phyloP scores from a whole-genome alignment of 2,329 filamentous ascomycete species.

The Fusarium lateritium region DNA sequence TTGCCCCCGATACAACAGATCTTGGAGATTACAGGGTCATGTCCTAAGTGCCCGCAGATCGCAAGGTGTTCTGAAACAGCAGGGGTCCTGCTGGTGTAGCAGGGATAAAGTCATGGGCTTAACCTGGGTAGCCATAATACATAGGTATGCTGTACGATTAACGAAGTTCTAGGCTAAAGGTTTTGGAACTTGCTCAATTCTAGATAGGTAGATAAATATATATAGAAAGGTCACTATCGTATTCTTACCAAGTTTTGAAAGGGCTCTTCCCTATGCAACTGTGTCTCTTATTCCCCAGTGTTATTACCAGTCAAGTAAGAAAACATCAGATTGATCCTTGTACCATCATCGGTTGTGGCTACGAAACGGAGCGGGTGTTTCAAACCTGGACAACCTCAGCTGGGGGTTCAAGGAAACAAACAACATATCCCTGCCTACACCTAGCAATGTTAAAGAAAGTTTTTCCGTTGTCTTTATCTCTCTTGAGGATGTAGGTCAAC shows the following conservation, averaged over 20 bases:
- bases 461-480: background rate
- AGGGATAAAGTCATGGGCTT: constrained; percentile 19
- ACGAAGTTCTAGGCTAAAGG: background rate
- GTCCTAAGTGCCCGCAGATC: constrained; percentile 43
- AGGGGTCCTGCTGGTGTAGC: constrained; percentile 28
- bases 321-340: constrained; percentile 28
- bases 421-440: constrained; percentile 3
- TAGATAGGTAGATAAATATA: background rate
- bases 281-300: background rate
- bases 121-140: constrained; percentile 20
- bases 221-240: background rate
- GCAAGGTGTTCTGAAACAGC: constrained; percentile 30
- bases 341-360: constrained; percentile 13
- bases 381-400: constrained; percentile 32
- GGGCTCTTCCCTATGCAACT: no score
- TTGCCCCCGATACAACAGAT: constrained; percentile 30
- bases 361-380: constrained; percentile 43
- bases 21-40: constrained; percentile 46
- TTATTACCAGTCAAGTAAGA: background rate
- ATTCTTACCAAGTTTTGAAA: no score
- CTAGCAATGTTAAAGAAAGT: background rate
- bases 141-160: background rate
- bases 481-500: background rate
- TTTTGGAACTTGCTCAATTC: constrained; percentile 2
- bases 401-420: constrained; percentile 28